phyloP scores from a whole-genome alignment of 805 yeast genomes.

The Lipomyces spencermartinsiae region DNA sequence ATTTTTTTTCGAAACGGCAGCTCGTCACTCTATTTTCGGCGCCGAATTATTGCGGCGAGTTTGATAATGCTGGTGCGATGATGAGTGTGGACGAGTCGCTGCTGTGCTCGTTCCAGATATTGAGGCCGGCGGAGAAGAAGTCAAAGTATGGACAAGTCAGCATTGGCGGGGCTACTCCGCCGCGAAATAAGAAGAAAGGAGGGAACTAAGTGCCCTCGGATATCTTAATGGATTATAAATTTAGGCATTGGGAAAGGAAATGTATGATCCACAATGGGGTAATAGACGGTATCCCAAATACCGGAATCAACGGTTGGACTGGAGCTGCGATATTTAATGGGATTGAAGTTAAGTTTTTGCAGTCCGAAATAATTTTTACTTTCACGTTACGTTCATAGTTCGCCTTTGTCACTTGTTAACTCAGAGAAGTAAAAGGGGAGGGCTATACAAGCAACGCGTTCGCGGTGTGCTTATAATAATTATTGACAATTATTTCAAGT shows the following conservation, averaged over 20 bases:
- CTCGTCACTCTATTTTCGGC: conserved; percentile 94
- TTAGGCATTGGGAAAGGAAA: neutral
- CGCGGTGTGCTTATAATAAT: neutral
- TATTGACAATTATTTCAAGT: neutral
- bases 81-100: conserved; percentile 97
- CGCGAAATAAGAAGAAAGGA: conserved; percentile 4
- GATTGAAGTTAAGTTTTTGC: neutral
- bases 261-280: neutral
- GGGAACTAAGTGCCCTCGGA: neutral
- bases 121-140: conserved; percentile 97
- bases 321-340: neutral
- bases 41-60: conserved; percentile 95
- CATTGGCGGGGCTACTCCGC: conserved; percentile 39
- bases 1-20: conserved; percentile 94
- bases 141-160: conserved; percentile 61
- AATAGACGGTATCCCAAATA: too few species aligned
- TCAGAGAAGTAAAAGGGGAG: neutral
- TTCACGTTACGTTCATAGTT: neutral
- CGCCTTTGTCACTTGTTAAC: neutral
- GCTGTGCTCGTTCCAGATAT: conserved; percentile 78
- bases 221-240: neutral
- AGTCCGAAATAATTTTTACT: neutral
- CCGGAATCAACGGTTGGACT: neutral
- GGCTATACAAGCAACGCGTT: neutral
- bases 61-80: conserved; percentile 99